These are phyloP conservation scores for Exutisphaerella laricina DNA, from an alignment of 2,329 filamentous ascomycete genomes.

Conservation along the genomic window DNA sequence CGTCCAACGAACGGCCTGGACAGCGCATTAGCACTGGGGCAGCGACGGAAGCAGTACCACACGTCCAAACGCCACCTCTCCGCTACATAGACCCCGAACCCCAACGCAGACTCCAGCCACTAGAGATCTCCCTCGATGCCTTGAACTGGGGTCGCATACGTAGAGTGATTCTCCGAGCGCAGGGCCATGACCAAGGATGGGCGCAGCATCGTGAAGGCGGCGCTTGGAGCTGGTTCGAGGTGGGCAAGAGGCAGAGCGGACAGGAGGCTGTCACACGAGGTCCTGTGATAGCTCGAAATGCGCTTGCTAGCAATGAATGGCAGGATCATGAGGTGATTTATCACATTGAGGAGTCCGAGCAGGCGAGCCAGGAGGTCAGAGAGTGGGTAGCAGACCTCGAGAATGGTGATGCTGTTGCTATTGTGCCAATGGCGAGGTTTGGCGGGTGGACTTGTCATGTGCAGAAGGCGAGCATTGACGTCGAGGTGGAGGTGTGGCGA, in stretches of 20 bases:
- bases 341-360: slow-evolving; percentile 1
- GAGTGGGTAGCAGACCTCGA: slow-evolving; percentile 9
- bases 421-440: slow-evolving; percentile 18
- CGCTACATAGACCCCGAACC: slow-evolving; percentile 1
- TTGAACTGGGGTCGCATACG: neutral
- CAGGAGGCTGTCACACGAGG: neutral
- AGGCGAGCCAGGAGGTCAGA: slow-evolving; percentile 5
- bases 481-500: slow-evolving; percentile 19
- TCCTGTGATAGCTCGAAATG: slow-evolving; percentile 9
- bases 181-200: slow-evolving; percentile 17
- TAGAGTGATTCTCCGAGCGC: slow-evolving; percentile 7
- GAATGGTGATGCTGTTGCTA: slow-evolving; percentile 13
- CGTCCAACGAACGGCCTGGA: neutral
- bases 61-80: slow-evolving; percentile 13
- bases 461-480: slow-evolving; percentile 12
- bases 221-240: slow-evolving; percentile 17
- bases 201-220: slow-evolving; percentile 6
- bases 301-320: neutral
- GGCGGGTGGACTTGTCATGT: slow-evolving; percentile 14
- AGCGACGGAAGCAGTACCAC: slow-evolving; percentile 4
- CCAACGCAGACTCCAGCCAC: neutral
- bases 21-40: slow-evolving; percentile 6
- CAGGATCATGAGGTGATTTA: slow-evolving; percentile 2
- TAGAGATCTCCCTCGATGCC: neutral
- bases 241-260: slow-evolving; percentile 8